Conservation (phyloP, 2,329 filamentous ascomycete species). For the Ophiosphaerella herpotricha region DNA sequence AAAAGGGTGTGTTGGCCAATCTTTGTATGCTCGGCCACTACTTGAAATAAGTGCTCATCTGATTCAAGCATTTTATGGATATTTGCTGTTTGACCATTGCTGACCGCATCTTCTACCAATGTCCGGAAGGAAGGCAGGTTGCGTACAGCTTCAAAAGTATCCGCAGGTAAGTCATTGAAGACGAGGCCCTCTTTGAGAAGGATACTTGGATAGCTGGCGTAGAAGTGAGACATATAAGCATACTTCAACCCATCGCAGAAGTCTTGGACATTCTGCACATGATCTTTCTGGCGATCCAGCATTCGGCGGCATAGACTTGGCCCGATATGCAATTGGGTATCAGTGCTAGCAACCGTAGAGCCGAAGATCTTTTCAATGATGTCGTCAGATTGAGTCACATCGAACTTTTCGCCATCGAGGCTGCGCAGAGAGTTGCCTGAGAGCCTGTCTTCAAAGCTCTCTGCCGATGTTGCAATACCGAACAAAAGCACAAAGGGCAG, state of each 20-base stretch:
- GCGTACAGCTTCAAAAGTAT: constrained; percentile 70
- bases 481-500: constrained; percentile 79
- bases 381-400: constrained; percentile 73
- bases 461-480: constrained; percentile 79
- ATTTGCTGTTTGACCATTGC: constrained; percentile 42
- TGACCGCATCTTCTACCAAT: constrained; percentile 48
- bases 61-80: constrained; percentile 64
- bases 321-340: constrained; percentile 66
- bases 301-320: constrained; percentile 65
- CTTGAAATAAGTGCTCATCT: constrained; percentile 59
- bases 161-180: constrained; percentile 54
- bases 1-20: constrained; percentile 48
- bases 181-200: constrained; percentile 54
- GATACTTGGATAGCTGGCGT: constrained; percentile 74
- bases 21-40: constrained; percentile 43
- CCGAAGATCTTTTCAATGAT: constrained; percentile 76
- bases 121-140: constrained; percentile 68
- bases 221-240: constrained; percentile 85
- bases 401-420: constrained; percentile 73
- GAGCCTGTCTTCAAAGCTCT: constrained; percentile 76
- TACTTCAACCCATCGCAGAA: constrained; percentile 76
- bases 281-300: constrained; percentile 74
- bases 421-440: constrained; percentile 69
- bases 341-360: constrained; percentile 63
- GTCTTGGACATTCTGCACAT: constrained; percentile 74